Evolutionary conservation across 805 yeast genomes (phyloP).

Genomic region (Kodamaea restingae): DNA sequence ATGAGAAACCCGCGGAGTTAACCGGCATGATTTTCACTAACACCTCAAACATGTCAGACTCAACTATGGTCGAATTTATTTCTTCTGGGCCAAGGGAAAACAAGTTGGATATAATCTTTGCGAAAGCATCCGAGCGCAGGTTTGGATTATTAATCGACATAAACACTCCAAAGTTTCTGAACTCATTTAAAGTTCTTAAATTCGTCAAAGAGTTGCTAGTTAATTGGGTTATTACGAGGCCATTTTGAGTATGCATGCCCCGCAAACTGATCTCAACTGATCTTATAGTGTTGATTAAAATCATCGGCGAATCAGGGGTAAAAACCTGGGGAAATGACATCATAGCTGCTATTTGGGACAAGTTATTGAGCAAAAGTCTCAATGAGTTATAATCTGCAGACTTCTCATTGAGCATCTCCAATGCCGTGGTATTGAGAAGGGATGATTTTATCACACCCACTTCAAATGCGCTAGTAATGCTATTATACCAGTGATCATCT

Average conservation of each 20-base stretch:
- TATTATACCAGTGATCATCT: conserved; percentile 23
- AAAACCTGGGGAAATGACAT: conserved; percentile 37
- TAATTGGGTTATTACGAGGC: conserved; percentile 51
- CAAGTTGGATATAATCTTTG: conserved; percentile 32
- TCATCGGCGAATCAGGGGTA: conserved; percentile 30
- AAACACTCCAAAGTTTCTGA: conserved; percentile 30
- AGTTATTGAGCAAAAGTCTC: conserved; percentile 26
- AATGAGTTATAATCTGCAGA: conserved; percentile 25
- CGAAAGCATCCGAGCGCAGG: conserved; percentile 27
- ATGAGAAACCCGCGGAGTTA: conserved; percentile 41
- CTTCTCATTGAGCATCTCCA: conserved; percentile 25
- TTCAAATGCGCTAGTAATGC: conserved; percentile 18
- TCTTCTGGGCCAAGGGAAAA: conserved; percentile 29
- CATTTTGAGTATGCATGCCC: conserved; percentile 42
- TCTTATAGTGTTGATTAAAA: conserved; percentile 55
- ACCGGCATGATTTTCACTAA: conserved; percentile 49
- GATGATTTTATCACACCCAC: conserved; percentile 22
- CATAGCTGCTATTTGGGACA: conserved; percentile 33
- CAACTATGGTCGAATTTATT: conserved; percentile 33
- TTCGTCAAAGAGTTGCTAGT: conserved; percentile 59
- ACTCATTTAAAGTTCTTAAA: conserved; percentile 47
- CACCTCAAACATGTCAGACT: conserved; percentile 49
- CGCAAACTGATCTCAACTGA: conserved; percentile 64
- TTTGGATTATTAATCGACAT: conserved; percentile 29
- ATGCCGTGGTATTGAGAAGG: conserved; percentile 23